Evolutionary conservation across 805 yeast species (phyloP), one percentile per base, ranked within the genome.

Genomic region (Brettanomyces sp.): DNA sequence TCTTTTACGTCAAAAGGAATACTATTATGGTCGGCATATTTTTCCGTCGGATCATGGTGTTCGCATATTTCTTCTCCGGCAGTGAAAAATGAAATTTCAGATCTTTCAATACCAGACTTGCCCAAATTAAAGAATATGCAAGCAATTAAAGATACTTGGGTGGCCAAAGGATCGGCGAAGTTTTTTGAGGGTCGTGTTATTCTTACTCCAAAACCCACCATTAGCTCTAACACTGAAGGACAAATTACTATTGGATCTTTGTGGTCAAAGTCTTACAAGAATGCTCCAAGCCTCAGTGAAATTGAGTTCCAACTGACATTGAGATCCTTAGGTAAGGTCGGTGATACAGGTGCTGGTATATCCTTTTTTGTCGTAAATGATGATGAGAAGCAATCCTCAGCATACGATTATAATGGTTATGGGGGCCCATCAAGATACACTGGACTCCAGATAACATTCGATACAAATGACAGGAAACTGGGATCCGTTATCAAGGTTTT

Each of bases 381-480:
- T 13, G 48, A 46, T 9, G 44, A 65, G 46, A 67, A 67, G 12
- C 47, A 55, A 1, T 52, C 73, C n/a, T 67, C 68, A 33, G 52
- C 59, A 3, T 47, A 48, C 28, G 44, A 67, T 47, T 65, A 66
- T 13, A 47, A 56, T 1, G 63, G 68, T 46, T 79, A 64, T 55
- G 77, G 76, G 40, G 86, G 87, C 3, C 85, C 87, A 2, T 50
- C 65, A 0, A 56, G 58, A 11, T 85, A 67, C 53, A 81, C 79
- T 53, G 95, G 95, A 22, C 64, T 85, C 43, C 82, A 80, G 48
- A 59, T 85, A 7, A 60, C 78, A 40, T 61, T 82, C 41, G 85
- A 82, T 56, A 70, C 72, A 39, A 66, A 72, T 44, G 71, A 74
- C 21, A 59, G 59, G 4, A 51, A 63, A 23, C 63, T 72, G 18